Percentiles rank a stretch among this genome's conserved stretches.
Evolutionary conservation across 192 early-diverging fungal species (phyloP).

Genomic region (Mortierella hygrophila): DNA sequence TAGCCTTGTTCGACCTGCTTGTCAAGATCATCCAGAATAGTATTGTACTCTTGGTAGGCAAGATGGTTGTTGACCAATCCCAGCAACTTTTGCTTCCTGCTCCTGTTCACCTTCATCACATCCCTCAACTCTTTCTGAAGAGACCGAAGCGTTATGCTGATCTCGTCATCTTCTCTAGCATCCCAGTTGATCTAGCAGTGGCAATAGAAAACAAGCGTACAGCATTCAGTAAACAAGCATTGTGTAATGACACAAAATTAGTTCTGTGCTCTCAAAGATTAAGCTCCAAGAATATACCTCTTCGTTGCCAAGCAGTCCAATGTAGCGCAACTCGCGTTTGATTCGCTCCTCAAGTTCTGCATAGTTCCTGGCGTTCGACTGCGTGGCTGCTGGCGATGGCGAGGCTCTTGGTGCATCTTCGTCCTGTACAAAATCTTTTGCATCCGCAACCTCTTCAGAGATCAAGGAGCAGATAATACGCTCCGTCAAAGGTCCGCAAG

Average conservation of each 20-base stretch:
- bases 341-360: constrained; percentile 85
- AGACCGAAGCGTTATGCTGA: constrained; percentile 75
- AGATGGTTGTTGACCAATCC: constrained; percentile 79
- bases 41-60: constrained; percentile 89
- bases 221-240: background rate
- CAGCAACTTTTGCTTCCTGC: constrained; percentile 74
- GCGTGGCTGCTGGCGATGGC: background rate
- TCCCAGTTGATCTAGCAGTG: constrained; percentile 71
- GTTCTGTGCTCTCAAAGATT: background rate
- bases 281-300: constrained; percentile 64
- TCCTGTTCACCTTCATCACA: constrained; percentile 74
- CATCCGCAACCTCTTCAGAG: constrained; percentile 72
- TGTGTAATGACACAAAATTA: no score
- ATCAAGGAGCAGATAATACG: constrained; percentile 78
- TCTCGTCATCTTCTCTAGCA: constrained; percentile 79
- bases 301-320: constrained; percentile 85
- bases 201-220: constrained; percentile 3
- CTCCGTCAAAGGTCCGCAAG: constrained; percentile 83
- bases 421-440: constrained; percentile 46
- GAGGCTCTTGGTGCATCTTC: constrained; percentile 25
- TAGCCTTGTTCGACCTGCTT: constrained; percentile 92
- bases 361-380: constrained; percentile 59
- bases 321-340: constrained; percentile 83
- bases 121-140: constrained; percentile 81
- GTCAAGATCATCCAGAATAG: constrained; percentile 89